Base-by-base conservation (phyloP, 768 basidiomycete species). In the Terana coerulea region DNA sequence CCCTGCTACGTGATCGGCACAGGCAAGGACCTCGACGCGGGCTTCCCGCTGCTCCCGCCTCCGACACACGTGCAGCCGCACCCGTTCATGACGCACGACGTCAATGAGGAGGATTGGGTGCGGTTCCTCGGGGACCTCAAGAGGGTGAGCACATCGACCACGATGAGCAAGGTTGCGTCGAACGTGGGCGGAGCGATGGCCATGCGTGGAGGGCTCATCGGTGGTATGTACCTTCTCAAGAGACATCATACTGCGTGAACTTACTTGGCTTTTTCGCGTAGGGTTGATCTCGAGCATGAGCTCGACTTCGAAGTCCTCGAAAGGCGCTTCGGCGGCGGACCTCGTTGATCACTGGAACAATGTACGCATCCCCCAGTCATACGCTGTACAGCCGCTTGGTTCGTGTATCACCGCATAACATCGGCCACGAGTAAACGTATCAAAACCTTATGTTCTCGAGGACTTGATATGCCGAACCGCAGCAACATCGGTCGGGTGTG, bases 51-150 rank as follows among this genome's bases (percentile, higher is more conserved):
- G 12, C 30, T 71, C 6, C 68, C 73, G 0, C 80, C 80, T 1
- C 73, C 74, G 1, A 68, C 25, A 45, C 29, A 10, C 25, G 35
- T 51, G 5, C 15, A 46, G 15, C 71, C 71, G 9, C 81, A 83
- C 58, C 80, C 80, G 22, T 83, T 83, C 58, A 57, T 61, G 21
- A 66, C 72, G 41, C 75, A 78, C 61, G 79, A 82, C 56, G 62
- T 83, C 3, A 56, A 48, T 0, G 73, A 80, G 61, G 66, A 61
- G 15, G 81, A 82, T 60, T 82, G 81, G 81, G 58, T 64, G 34
- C 66, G 69, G 72, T 63, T 64, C 49, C 24, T 64, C 43, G 22
- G 46, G 12, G 53, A 60, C 47, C n/a, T 62, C 14, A 52, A 52
- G 47, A 12, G 22, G 3, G 54, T 34, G 21, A 8, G 28, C 35